Evolutionary conservation across 306 rosid species (phyloP).

Genomic region (Dalbergia cultrata): DNA sequence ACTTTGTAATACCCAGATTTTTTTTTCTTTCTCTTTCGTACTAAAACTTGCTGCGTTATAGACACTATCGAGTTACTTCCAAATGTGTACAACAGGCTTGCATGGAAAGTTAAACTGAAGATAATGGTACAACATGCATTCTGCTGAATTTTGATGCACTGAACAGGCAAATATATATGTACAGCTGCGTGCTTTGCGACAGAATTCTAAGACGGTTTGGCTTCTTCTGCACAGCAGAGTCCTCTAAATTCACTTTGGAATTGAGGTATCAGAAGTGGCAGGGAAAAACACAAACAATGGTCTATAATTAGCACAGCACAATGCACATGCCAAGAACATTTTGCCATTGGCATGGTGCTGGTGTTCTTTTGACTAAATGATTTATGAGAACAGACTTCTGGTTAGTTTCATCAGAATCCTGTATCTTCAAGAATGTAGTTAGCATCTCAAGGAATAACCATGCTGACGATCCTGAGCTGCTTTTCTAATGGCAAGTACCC

Average conservation of each 20-base stretch:
- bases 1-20: too few relatives aligned
- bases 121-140: slow-evolving; percentile 17
- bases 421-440: slow-evolving; percentile 15
- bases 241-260: slow-evolving; percentile 19
- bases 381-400: not conserved
- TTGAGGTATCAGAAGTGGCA: not conserved
- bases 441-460: slow-evolving; percentile 55
- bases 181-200: slow-evolving; percentile 7
- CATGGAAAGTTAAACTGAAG: not conserved
- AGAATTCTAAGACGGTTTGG: not conserved
- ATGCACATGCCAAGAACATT: slow-evolving; percentile 17
- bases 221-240: slow-evolving; percentile 39
- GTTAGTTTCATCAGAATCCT: slow-evolving; percentile 2
- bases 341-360: not conserved
- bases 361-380: slow-evolving; percentile 33
- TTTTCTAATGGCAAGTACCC: slow-evolving; percentile 81
- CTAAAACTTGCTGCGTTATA: too few relatives aligned
- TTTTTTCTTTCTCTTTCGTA: too few relatives aligned
- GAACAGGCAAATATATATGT: not conserved
- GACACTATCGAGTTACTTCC: too few relatives aligned
- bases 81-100: slow-evolving; percentile 1
- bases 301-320: not conserved
- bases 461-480: slow-evolving; percentile 79
- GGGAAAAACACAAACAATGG: slow-evolving; percentile 3
- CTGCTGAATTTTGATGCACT: slow-evolving; percentile 22